Conservation (phyloP, 225 moss, liverwort and hornwort genomes). For the Bryoerythrophyllum caledonicum region DNA sequence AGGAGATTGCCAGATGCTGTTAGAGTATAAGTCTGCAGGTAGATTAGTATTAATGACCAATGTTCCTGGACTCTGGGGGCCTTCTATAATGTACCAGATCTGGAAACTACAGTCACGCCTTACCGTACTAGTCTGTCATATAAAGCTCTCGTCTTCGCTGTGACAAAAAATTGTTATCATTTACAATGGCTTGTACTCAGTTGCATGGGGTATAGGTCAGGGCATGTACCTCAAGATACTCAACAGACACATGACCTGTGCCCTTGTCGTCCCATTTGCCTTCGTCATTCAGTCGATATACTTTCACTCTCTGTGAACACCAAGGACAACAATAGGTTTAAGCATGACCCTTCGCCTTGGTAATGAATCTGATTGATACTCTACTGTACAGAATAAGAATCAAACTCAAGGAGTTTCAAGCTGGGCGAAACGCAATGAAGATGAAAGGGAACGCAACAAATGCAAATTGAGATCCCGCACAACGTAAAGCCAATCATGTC, state of each 20-base stretch:
- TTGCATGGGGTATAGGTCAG: conserved; percentile 9
- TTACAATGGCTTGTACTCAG: not conserved
- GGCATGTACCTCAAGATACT: conserved; percentile 83
- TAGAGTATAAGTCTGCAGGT: not conserved
- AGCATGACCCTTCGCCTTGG: not conserved
- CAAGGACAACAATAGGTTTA: conserved; percentile 17
- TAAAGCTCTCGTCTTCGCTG: not conserved
- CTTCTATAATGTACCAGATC: not conserved
- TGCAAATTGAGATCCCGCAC: not conserved
- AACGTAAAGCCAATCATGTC: not conserved
- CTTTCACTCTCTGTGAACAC: conserved; percentile 88
- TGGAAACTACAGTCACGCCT: not conserved
- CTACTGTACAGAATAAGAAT: not conserved
- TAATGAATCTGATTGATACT: conserved; percentile 3
- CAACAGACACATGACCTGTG: conserved; percentile 95
- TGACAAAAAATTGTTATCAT: not conserved
- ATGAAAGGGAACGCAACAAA: conserved; percentile 1
- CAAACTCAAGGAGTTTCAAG: not conserved
- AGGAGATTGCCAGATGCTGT: not conserved
- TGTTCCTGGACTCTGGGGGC: not conserved
- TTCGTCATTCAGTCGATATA: conserved; percentile 97
- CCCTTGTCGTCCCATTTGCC: conserved; percentile 99
- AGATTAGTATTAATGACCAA: not conserved
- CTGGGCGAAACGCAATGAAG: not conserved
- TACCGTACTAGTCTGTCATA: not conserved